Evolutionary conservation across 2,329 filamentous ascomycete genomes (phyloP).

Genomic region (Colletotrichum salicis): DNA sequence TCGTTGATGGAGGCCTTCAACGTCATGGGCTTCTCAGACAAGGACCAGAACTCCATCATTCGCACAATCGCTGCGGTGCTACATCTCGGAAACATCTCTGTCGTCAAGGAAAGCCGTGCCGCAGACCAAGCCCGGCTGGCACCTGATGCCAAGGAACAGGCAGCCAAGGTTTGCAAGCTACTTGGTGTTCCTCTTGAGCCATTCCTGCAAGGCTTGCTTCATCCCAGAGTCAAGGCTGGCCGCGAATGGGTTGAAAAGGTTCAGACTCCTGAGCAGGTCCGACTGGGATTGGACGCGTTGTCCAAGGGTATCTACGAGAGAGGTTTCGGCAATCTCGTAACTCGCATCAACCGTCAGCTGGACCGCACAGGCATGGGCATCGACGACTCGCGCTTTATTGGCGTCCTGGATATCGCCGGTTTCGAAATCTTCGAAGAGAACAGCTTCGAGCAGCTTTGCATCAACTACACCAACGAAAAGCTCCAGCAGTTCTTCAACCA

Average conservation of each 20-base stretch:
- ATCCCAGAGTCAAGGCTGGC: conserved; percentile 94
- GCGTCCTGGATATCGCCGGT: conserved; percentile 97
- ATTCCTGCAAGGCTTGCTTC: conserved; percentile 88
- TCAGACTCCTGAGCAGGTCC: conserved; percentile 95
- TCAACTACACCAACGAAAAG: conserved; percentile 99
- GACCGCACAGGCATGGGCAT: conserved; percentile 81
- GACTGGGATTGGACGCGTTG: conserved; percentile 87
- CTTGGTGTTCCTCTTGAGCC: conserved; percentile 86
- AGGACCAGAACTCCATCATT: conserved; percentile 85
- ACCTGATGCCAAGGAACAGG: conserved; percentile 78
- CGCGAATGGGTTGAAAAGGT: conserved; percentile 99
- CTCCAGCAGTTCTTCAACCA: conserved; percentile 99
- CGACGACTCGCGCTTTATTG: conserved; percentile 95
- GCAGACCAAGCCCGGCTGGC: conserved; percentile 90
- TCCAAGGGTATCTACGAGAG: conserved; percentile 98
- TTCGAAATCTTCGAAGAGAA: conserved; percentile 99
- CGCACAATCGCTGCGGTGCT: conserved; percentile 90
- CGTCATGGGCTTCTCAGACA: conserved; percentile 90
- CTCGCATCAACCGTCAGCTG: conserved; percentile 89
- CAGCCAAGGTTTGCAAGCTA: conserved; percentile 82
- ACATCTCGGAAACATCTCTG: conserved; percentile 90
- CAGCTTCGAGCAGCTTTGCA: conserved; percentile 98
- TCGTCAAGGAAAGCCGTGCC: conserved; percentile 89
- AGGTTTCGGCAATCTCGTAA: conserved; percentile 91
- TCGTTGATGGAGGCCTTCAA: conserved; percentile 90